Evolutionary conservation across 257 asterid genomes (phyloP), one percentile per base, ranked within the genome.

Genomic region (Plantago ovata): DNA sequence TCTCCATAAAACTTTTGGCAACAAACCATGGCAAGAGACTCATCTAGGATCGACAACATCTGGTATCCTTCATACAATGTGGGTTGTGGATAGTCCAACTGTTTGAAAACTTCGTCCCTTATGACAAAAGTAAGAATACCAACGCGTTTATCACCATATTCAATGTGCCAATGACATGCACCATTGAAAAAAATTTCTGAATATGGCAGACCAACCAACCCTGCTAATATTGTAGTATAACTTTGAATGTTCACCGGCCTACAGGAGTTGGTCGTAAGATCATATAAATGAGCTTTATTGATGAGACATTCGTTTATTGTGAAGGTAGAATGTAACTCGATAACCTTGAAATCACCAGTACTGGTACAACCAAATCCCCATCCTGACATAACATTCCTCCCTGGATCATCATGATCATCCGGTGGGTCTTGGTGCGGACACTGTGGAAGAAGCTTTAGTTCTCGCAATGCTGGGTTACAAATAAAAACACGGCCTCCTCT

Each of bases 211-310:
- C 7, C 1, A 1, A 0, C 4, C 6, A 10, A 16, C 6, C 2
- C 0, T 1, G 0, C 15, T 15, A 13, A 9, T 4, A n/a, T n/a
- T n/a, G n/a, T n/a, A n/a, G n/a, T n/a, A n/a, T n/a, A n/a, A n/a
- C n/a, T n/a, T n/a, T 20, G n/a, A n/a, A 10, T 13, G 10, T 56
- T 50, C 14, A 65, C 6, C 38, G 36, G 2, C 40, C 58, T 56
- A 58, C 64, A 65, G 4, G 32, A 36, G 19, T 65, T 42, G 19
- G 55, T 48, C 8, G 58, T 56, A 15, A 48, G 12, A 56, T 18
- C 41, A 11, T 56, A 56, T 13, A 65, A 13, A 20, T 65, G 48
- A 33, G 38, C 32, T 24, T 24, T n/a, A 13, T 13, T 45, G 50
- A 13, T 45, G 19, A 4, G n/a, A n/a, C n/a, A n/a, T 12, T 12